phyloP scores from a whole-genome alignment of 306 rosid species.

The Dalbergia cochinchinensis region DNA sequence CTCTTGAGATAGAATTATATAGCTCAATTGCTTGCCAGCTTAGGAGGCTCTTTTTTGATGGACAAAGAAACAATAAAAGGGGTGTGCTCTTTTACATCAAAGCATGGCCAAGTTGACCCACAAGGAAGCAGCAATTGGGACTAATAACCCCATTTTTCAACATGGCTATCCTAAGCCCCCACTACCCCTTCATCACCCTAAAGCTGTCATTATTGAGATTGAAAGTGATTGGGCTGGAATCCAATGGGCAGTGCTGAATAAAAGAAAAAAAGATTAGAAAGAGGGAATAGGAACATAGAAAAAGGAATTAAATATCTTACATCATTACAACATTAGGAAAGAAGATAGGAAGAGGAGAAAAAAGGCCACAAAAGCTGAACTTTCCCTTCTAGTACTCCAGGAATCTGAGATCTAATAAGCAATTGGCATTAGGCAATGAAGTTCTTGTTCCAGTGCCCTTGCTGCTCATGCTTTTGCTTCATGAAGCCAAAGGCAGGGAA shows the following conservation, averaged over 20 bases:
- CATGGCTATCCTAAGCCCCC: conserved; percentile 49
- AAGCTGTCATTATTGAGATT: conserved; percentile 54
- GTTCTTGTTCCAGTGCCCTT: conserved; percentile 67
- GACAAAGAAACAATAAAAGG: conserved; percentile 43
- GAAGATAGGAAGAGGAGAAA: conserved; percentile 33
- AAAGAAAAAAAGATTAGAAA: not conserved
- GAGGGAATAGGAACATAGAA: not conserved
- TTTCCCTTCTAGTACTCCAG: conserved; percentile 27
- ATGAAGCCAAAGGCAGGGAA: conserved; percentile 69
- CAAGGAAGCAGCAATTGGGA: conserved; percentile 24
- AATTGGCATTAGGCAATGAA: conserved; percentile 44
- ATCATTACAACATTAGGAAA: conserved; percentile 34
- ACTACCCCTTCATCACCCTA: conserved; percentile 32
- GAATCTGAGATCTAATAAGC: conserved; percentile 52
- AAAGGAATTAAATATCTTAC: conserved; percentile 24
- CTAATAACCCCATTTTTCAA: conserved; percentile 24
- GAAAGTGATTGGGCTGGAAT: conserved; percentile 73
- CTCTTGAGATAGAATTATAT: not conserved
- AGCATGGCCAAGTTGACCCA: conserved; percentile 52
- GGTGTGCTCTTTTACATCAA: not conserved
- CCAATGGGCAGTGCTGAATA: conserved; percentile 47
- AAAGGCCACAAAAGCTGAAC: conserved; percentile 38
- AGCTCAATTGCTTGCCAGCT: conserved; percentile 55
- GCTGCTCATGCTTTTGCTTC: conserved; percentile 67
- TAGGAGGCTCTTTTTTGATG: conserved; percentile 29